phyloP scores from a whole-genome alignment of 2,329 filamentous ascomycete species.

The Exserohilum turcica region DNA sequence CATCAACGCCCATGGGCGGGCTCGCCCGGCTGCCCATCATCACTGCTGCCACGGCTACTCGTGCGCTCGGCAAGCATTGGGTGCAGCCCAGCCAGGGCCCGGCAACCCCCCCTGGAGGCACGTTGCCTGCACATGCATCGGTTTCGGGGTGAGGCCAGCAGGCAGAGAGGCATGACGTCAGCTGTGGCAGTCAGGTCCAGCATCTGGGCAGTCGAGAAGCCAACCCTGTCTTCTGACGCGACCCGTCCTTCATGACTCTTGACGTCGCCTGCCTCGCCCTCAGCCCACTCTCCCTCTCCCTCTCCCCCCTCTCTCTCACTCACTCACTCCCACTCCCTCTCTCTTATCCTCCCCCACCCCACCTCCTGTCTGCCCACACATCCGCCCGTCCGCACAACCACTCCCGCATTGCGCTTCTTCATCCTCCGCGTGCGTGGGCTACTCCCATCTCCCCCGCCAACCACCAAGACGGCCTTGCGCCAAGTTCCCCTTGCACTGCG shows the following conservation, averaged over 20 bases:
- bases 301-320: slow-evolving; percentile 1
- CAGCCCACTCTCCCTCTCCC: slow-evolving; percentile 5
- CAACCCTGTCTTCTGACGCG: slow-evolving; percentile 19
- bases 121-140: slow-evolving; percentile 1
- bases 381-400: slow-evolving; percentile 1
- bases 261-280: slow-evolving; percentile 10
- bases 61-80: too few relatives aligned
- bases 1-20: too few relatives aligned
- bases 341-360: slow-evolving; percentile 21
- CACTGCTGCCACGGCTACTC: too few relatives aligned
- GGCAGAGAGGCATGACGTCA: slow-evolving; percentile 10
- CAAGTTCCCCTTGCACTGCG: slow-evolving; percentile 3
- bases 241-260: slow-evolving; percentile 20
- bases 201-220: slow-evolving; percentile 15
- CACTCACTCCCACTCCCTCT: slow-evolving; percentile 11
- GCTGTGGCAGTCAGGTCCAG: slow-evolving; percentile 1
- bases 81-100: background rate
- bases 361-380: slow-evolving; percentile 2
- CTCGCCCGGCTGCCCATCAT: too few relatives aligned
- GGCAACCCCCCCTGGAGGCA: background rate
- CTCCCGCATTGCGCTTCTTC: slow-evolving; percentile 13
- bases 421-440: slow-evolving; percentile 11
- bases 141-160: slow-evolving; percentile 7
- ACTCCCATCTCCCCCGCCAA: slow-evolving; percentile 21
- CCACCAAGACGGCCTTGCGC: slow-evolving; percentile 12